Percentiles rank a stretch among this genome's conserved stretches.
These are phyloP conservation scores for Plectosphaerella sp. DNA, from an alignment of 2,329 filamentous ascomycete genomes.

Conservation along the genomic window DNA sequence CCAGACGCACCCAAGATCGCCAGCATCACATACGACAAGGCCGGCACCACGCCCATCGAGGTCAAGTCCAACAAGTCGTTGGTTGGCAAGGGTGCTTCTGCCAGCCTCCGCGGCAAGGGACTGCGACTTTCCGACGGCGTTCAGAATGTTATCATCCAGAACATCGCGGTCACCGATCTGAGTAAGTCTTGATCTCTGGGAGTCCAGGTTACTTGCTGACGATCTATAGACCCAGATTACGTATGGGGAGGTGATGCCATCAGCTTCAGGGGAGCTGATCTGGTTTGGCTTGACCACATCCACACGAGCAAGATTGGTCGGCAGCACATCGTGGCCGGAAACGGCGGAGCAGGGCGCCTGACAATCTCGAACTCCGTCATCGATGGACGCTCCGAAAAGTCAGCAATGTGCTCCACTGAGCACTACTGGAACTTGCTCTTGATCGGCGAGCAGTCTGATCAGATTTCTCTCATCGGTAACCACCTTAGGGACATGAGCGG, in stretches of 20 bases:
- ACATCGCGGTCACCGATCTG: constrained; percentile 7
- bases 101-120: constrained; percentile 8
- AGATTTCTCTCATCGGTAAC: constrained; percentile 56
- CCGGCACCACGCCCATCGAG: constrained; percentile 4
- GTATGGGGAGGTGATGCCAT: constrained; percentile 10
- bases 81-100: constrained; percentile 6
- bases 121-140: constrained; percentile 2
- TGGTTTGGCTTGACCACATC: constrained; percentile 45
- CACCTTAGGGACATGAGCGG: constrained; percentile 56
- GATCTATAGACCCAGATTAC: not conserved
- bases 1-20: not conserved
- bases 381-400: constrained; percentile 45
- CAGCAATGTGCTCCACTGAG: constrained; percentile 46
- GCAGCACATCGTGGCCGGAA: constrained; percentile 54
- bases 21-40: constrained; percentile 7
- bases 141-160: constrained; percentile 10
- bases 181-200: constrained; percentile 6
- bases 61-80: constrained; percentile 9
- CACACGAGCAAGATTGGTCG: constrained; percentile 57
- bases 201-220: not conserved
- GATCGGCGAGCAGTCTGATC: constrained; percentile 48
- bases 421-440: constrained; percentile 59
- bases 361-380: constrained; percentile 58
- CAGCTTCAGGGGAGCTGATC: constrained; percentile 6
- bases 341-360: constrained; percentile 48